Percentiles rank a stretch among this genome's conserved stretches.
Evolutionary conservation across 129 eudicot species (phyloP).

Genomic region (Tanacetum coccineum): DNA sequence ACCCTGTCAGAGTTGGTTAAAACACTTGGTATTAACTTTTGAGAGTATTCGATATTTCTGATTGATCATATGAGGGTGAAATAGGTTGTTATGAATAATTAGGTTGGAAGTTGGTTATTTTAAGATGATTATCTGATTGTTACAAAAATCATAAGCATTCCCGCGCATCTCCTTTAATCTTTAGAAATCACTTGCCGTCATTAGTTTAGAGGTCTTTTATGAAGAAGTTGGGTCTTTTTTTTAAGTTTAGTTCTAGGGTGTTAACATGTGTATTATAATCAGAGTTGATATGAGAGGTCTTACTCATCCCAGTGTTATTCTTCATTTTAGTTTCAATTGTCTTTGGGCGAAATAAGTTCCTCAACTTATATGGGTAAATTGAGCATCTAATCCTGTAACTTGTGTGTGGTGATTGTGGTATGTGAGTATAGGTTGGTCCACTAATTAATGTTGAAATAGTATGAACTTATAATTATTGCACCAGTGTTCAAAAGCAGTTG

Average conservation of each 20-base stretch:
- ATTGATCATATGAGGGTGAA: no score
- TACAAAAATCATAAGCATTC: no score
- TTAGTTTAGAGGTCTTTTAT: neutral
- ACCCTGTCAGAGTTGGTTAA: no score
- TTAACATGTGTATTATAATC: neutral
- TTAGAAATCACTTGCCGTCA: neutral
- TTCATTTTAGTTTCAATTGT: neutral
- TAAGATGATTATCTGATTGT: no score
- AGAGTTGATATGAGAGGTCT: conserved; percentile 6
- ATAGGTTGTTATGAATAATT: no score
- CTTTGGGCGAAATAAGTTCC: neutral
- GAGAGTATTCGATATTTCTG: no score
- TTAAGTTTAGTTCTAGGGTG: neutral
- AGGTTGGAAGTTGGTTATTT: no score
- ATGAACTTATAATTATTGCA: neutral
- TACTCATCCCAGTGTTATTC: neutral
- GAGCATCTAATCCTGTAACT: neutral
- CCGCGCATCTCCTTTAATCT: no score
- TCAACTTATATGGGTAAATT: neutral
- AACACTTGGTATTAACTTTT: no score
- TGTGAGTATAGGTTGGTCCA: conserved; percentile 12
- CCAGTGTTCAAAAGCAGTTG: neutral
- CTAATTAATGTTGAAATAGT: neutral
- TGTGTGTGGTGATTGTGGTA: conserved; percentile 5
- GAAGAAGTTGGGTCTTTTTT: neutral